Base-by-base conservation (phyloP, 805 yeast genomes). In the Allodekkera sacchari region DNA sequence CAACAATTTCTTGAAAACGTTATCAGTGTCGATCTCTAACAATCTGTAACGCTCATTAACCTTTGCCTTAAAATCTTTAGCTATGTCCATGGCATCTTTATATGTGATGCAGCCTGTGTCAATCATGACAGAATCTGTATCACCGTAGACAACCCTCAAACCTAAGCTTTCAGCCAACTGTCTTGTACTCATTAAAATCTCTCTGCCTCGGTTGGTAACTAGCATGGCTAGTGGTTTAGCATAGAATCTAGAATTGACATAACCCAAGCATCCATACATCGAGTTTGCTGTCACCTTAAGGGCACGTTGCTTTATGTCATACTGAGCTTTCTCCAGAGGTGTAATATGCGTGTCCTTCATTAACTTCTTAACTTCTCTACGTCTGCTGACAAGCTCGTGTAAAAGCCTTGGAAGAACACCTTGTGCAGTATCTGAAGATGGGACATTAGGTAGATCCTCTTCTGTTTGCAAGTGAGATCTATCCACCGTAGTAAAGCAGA, bases 191-290 rank as follows among this genome's bases (percentile, higher is more conserved):
- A 78, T 81, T 48, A 92, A 70, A 53, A 88, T 85, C 55, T 92
- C 97, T 62, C 98, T 74, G 48, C 98, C 98, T 56, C 88, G 84
- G 46, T 77, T 81, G 3, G 98, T 92, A 36, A 87, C 95, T 48
- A 92, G 65, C 88, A 84, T 84, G 5, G 98, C 98, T 45, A 92
- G 65, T 1, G 97, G 96, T 50, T 83, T 81, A 9, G 98, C 98
- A 50, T 88, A 89, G 56, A 92, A 92, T 48, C 98, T 71, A 15
- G 96, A 85, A 47, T 81, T 72, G 6, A 81, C 82, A 55, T 78
- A 88, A 44, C 98, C 98, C 47, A 92, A 69, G 71, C 97, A 92
- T 52, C 98, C 98, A 61, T 92, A 92, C 96, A 92, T 89, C n/a
- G 98, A 92, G 59, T 92, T 92, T 18, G 98, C 98, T 3, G 98